Evolutionary conservation across 805 yeast species (phyloP), one percentile per base, ranked within the genome.

Genomic region (Kuraishia floccosa): DNA sequence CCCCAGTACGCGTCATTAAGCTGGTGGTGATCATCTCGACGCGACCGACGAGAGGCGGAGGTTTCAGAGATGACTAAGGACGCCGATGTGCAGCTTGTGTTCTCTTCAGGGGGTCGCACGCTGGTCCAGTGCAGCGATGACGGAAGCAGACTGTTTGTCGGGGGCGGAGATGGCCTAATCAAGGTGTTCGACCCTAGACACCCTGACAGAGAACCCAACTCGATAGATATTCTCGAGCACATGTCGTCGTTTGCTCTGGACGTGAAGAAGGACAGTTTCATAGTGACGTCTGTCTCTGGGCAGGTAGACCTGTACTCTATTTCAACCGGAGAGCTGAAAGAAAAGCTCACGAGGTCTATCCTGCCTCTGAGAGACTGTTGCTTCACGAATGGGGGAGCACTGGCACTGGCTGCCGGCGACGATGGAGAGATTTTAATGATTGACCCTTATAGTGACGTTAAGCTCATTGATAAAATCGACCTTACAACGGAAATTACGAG

Each of bases 381-480:
- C 10, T 67, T 73, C 42, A 69, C 77, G 15, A 81, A 79, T 40
- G 71, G 68, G 30, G 85, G 80, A 0, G 64, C 68, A 22, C 57
- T 71, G 46, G 57, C 65, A 1, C 58, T 74, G 1, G 64, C 73
- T 36, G 86, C 78, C 17, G 87, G 89, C 24, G 82, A 78, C 39
- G 80, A 73, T 38, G 65, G 68, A 27, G 72, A 72, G 33, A 50
- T 80, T 25, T 56, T 60, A 2, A 44, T 78, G 3, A 47, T 75
- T 1, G 72, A 68, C 31, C 25, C 30, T 9, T 24, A 12, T 14
- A 9, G 25, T 8, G 17, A 24, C 15, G 20, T 9, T 11, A 19
- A 16, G 10, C n/a, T 8, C 12, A 39, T 44, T 7, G 20, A 46
- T 9, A 43, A 56, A 48, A 21, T 62, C 23, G 53, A 49, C 25